Evolutionary conservation across 2,329 filamentous ascomycete genomes (phyloP).

Genomic region (Exophiala sp.): DNA sequence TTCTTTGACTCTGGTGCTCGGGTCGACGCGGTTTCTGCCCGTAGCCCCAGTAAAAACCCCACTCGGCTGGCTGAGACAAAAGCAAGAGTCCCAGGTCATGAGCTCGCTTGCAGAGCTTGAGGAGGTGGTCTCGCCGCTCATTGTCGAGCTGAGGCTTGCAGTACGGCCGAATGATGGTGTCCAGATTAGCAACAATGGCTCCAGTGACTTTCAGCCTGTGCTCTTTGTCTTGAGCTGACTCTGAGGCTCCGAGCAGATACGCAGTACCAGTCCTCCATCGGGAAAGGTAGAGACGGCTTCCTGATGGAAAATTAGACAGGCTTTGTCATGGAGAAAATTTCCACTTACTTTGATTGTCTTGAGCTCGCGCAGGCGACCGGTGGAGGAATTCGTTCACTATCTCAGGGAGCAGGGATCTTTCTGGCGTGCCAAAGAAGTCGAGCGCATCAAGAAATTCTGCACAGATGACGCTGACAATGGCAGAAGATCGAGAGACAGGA

Average conservation of each 20-base stretch:
- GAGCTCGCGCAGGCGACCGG: background rate
- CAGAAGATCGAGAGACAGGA: background rate
- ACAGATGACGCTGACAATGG: background rate
- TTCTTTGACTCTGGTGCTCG: background rate
- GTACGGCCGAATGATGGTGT: background rate
- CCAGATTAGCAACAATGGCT: background rate
- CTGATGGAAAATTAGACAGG: background rate
- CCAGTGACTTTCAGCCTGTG: background rate
- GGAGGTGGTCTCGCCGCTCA: background rate
- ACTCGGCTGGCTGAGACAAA: slow-evolving; percentile 2
- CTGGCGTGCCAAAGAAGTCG: slow-evolving; percentile 3
- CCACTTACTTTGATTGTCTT: too few relatives aligned
- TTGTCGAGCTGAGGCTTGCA: background rate
- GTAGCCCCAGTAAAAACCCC: background rate
- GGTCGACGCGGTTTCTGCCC: background rate
- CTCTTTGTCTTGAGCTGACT: background rate
- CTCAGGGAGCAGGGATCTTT: slow-evolving; percentile 3
- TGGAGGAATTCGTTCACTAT: background rate
- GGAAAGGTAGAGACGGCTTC: slow-evolving; percentile 2
- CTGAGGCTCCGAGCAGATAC: background rate
- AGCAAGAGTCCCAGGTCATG: slow-evolving; percentile 1
- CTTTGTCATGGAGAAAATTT: too few relatives aligned
- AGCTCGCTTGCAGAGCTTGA: slow-evolving; percentile 2
- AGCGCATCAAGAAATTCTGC: slow-evolving; percentile 1
- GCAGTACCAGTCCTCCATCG: slow-evolving; percentile 5